Percentiles rank a stretch among this genome's conserved stretches.
Evolutionary conservation across 257 asterid genomes (phyloP).

Genomic region (Jacaranda copaia): DNA sequence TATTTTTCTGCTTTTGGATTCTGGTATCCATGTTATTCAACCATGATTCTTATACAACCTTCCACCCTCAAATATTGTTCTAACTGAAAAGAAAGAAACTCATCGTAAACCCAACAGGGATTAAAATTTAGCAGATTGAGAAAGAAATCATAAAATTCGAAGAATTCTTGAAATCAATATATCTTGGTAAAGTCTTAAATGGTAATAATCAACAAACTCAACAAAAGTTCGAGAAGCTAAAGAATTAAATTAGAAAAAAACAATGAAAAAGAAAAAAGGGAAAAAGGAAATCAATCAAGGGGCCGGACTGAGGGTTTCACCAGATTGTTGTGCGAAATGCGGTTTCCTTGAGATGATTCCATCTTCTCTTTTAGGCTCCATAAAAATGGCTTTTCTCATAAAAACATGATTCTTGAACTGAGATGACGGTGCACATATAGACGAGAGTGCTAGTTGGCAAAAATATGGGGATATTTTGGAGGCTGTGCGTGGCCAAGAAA

Average conservation of each 20-base stretch:
- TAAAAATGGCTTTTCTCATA: not conserved
- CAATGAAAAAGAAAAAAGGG: not conserved
- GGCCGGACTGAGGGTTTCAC: slow-evolving; percentile 37
- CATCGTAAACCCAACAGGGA: slow-evolving; percentile 10
- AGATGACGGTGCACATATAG: slow-evolving; percentile 33
- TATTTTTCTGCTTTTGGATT: not conserved
- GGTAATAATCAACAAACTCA: not conserved
- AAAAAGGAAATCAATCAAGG: not conserved
- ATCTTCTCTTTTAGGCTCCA: slow-evolving; percentile 20
- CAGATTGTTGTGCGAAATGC: slow-evolving; percentile 42
- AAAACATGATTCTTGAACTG: slow-evolving; percentile 13
- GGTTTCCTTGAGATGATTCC: slow-evolving; percentile 46
- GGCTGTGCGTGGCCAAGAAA: slow-evolving; percentile 50
- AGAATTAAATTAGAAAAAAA: not conserved
- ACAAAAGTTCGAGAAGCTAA: not conserved
- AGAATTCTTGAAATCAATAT: slow-evolving; percentile 1
- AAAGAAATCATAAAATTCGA: not conserved
- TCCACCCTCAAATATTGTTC: not conserved
- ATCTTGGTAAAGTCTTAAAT: not conserved
- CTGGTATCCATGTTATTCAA: not conserved
- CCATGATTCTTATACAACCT: not conserved
- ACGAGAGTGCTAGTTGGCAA: slow-evolving; percentile 43
- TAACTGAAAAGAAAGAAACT: not conserved
- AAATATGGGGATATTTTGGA: slow-evolving; percentile 39
- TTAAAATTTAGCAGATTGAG: not conserved